phyloP scores from a whole-genome alignment of 2,329 filamentous ascomycete genomes.

The Nothophoma quercina region DNA sequence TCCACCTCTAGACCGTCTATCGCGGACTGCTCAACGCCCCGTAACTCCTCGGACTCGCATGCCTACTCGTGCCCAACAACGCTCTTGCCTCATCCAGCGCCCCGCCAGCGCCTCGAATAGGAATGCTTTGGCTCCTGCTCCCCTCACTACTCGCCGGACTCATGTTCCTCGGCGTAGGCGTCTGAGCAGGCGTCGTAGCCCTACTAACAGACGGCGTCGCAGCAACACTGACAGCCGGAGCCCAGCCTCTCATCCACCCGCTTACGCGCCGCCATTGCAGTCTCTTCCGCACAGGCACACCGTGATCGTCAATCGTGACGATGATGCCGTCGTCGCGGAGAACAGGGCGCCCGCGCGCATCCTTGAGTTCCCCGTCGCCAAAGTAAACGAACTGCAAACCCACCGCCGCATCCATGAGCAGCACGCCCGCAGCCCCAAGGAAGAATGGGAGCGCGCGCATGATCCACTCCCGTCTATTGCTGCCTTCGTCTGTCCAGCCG shows the following conservation, averaged over 20 bases:
- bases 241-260: constrained; percentile 73
- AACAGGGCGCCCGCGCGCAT: constrained; percentile 22
- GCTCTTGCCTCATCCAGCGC: constrained; percentile 48
- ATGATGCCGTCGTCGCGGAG: constrained; percentile 56
- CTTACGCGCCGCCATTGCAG: constrained; percentile 66
- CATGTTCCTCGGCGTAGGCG: constrained; percentile 15
- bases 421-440: constrained; percentile 69
- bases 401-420: constrained; percentile 68
- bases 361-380: constrained; percentile 51
- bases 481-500: constrained; percentile 67
- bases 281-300: constrained; percentile 39
- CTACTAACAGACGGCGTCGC: constrained; percentile 44
- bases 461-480: constrained; percentile 64
- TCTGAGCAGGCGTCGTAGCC: constrained; percentile 36
- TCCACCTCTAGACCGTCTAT: not conserved
- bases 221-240: constrained; percentile 59
- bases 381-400: constrained; percentile 70
- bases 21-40: constrained; percentile 17
- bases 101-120: constrained; percentile 26
- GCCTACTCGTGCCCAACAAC: constrained; percentile 41
- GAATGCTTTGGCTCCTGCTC: constrained; percentile 32
- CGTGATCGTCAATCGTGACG: constrained; percentile 50
- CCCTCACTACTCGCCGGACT: constrained; percentile 13
- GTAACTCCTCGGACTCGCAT: constrained; percentile 47
- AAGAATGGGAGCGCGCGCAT: constrained; percentile 68